A percentile compares a stretch with the other conserved stretches of the same genome.
Conservation (phyloP, 441 rosid genomes). For the Populus hybrid region DNA sequence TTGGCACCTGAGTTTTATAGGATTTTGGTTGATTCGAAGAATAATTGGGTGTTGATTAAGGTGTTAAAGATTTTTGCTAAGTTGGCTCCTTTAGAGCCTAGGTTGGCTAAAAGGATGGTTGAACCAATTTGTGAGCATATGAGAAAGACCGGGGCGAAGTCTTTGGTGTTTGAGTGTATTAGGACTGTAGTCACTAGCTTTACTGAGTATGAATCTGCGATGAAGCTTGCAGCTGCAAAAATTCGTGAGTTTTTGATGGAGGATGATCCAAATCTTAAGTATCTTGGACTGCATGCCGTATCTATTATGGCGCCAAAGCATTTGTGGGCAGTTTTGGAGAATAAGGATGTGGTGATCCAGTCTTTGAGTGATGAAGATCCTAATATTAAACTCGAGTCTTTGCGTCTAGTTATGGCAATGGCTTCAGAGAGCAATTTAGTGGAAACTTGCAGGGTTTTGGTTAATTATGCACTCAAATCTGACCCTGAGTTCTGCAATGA, state of each 20-base stretch:
- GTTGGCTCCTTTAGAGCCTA: slow-evolving; percentile 74
- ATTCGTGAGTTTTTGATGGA: slow-evolving; percentile 68
- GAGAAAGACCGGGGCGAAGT: slow-evolving; percentile 86
- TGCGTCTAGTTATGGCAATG: slow-evolving; percentile 78
- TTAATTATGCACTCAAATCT: slow-evolving; percentile 78
- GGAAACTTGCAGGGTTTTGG: slow-evolving; percentile 70
- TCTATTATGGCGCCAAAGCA: slow-evolving; percentile 59
- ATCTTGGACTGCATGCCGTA: slow-evolving; percentile 82
- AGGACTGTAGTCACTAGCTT: slow-evolving; percentile 78
- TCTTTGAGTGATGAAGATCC: slow-evolving; percentile 81
- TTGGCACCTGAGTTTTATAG: slow-evolving; percentile 86
- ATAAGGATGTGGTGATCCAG: slow-evolving; percentile 79
- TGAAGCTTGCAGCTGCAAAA: slow-evolving; percentile 70
- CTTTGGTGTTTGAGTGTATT: slow-evolving; percentile 81
- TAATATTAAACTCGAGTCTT: slow-evolving; percentile 70
- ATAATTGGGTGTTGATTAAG: slow-evolving; percentile 89
- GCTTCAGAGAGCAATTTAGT: slow-evolving; percentile 69
- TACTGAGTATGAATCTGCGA: slow-evolving; percentile 74
- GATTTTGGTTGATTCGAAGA: slow-evolving; percentile 79
- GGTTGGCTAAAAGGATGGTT: slow-evolving; percentile 73
- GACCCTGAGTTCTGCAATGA: slow-evolving; percentile 84
- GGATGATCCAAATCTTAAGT: slow-evolving; percentile 88
- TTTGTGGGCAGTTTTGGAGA: slow-evolving; percentile 80
- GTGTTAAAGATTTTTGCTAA: slow-evolving; percentile 79
- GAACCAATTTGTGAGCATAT: slow-evolving; percentile 86